These are phyloP conservation scores for Botrytis cinerea DNA, from an alignment of 2,329 filamentous ascomycete species.

Conservation along the genomic window DNA sequence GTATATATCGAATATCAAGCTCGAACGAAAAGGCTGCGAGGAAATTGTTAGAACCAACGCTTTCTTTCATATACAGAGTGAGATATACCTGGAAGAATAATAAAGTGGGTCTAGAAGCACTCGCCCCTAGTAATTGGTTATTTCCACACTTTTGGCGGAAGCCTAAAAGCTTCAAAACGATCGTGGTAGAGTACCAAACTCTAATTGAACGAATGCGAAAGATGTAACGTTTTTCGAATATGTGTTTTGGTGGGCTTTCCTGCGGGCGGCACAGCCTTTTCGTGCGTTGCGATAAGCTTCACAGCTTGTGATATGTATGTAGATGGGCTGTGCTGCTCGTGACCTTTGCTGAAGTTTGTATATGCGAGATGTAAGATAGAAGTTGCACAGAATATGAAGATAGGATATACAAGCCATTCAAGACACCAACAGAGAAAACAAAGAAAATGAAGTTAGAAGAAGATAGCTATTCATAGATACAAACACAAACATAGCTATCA, in stretches of 20 bases:
- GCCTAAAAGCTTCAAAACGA: conserved; percentile 15
- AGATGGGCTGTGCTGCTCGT: conserved; percentile 3
- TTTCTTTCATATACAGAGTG: background rate
- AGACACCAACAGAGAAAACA: background rate
- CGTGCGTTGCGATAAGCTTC: background rate
- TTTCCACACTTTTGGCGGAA: background rate
- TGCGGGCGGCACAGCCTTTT: conserved; percentile 1
- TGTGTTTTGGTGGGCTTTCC: background rate
- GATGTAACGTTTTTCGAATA: background rate
- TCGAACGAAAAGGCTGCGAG: background rate
- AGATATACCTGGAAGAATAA: conserved; percentile 4
- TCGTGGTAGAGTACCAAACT: background rate
- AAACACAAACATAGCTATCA: background rate
- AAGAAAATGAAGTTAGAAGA: background rate
- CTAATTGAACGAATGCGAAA: conserved; percentile 5
- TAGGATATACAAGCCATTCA: background rate
- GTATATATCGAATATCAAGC: background rate
- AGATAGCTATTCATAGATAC: conserved; percentile 10
- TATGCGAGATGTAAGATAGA: background rate
- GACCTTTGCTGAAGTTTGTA: background rate
- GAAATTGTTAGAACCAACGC: background rate
- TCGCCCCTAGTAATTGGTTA: background rate
- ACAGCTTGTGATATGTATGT: background rate
- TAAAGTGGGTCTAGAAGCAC: background rate
- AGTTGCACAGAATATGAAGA: background rate